Base-by-base conservation (phyloP, 768 basidiomycete species). In the Leccinum truebloodii region DNA sequence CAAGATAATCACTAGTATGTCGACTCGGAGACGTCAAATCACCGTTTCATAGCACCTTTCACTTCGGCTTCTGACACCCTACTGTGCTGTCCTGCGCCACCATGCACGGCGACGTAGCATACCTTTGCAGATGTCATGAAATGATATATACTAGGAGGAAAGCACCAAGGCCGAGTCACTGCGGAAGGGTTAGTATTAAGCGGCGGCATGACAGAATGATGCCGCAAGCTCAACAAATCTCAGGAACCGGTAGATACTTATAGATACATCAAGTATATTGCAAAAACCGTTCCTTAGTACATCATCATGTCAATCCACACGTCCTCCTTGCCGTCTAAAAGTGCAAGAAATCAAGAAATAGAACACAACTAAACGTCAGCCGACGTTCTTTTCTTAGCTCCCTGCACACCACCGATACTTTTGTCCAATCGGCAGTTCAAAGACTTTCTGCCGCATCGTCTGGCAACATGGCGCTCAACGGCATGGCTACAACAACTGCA, bases 61-160 rank as follows among this genome's bases (percentile, higher is more conserved):
- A 89, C 76, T 37, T 78, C 76, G 28, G 77, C 75, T 57, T 89
- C 86, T 16, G 77, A 72, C 0, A 70, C 62, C 51, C 68, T 74
- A 7, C 78, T 69, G 64, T 92, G 89, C n/a, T 77, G 71, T 3
- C 91, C 92, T 28, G 92, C 92, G 32, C 92, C 92, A 12, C 88
- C 91, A 65, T 94, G 92, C 12, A 90, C 87, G 3, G 84, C 85
- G 59, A 91, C 73, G 63, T 80, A 69, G 35, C 16, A 83, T 44
- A 76, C 63, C 76, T 63, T 63, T 24, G 39, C 35, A 6, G 54
- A 34, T 18, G 59, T 39, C 67, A 67, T 67, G 35, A 20, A 48
- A 22, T 13, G 10, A 46, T 18, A 26, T 26, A 26, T 26, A 44
- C n/a, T 8, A 18, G n/a, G 7, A 44, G 51, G 4, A 37, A 48